phyloP scores from a whole-genome alignment of 495 filamentous ascomycete genomes.

The Tuber indicum region DNA sequence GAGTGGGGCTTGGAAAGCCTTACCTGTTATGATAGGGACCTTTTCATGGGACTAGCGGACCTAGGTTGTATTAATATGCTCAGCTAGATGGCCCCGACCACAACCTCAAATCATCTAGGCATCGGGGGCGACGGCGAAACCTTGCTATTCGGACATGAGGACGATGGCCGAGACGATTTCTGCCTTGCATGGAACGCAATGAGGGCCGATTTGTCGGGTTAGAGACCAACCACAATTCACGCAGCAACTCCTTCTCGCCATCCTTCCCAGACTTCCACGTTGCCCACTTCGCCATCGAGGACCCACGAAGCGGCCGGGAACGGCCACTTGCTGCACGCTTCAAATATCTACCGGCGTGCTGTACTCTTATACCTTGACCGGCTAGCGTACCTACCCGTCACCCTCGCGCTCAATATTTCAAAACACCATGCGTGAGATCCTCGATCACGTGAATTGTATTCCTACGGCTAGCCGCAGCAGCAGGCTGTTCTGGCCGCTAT shows the following conservation, averaged over 20 bases:
- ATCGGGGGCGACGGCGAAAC: constrained; percentile 28
- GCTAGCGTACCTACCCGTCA: constrained; percentile 67
- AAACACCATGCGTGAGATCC: constrained; percentile 67
- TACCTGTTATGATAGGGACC: constrained; percentile 73
- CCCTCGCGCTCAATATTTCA: constrained; percentile 74
- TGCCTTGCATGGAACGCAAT: constrained; percentile 39
- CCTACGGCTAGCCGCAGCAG: constrained; percentile 64
- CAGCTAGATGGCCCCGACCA: constrained; percentile 53
- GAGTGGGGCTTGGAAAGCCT: constrained; percentile 80
- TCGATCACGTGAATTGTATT: constrained; percentile 74
- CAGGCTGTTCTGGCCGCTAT: constrained; percentile 89
- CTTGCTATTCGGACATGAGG: constrained; percentile 29
- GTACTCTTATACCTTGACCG: constrained; percentile 88
- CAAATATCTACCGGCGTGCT: constrained; percentile 81
- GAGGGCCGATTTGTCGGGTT: constrained; percentile 29
- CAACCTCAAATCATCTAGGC: not conserved
- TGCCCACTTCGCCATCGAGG: constrained; percentile 23
- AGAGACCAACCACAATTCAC: constrained; percentile 33
- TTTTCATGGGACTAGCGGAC: constrained; percentile 71
- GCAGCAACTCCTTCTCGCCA: constrained; percentile 38
- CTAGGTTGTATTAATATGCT: constrained; percentile 83
- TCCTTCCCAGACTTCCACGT: constrained; percentile 5
- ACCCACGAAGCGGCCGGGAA: constrained; percentile 38
- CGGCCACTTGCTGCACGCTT: constrained; percentile 47
- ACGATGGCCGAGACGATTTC: constrained; percentile 36